A percentile compares a stretch with the other conserved stretches of the same genome.
phyloP scores from a whole-genome alignment of 2,329 filamentous ascomycete species.

The Akanthomyces dipterigenus region DNA sequence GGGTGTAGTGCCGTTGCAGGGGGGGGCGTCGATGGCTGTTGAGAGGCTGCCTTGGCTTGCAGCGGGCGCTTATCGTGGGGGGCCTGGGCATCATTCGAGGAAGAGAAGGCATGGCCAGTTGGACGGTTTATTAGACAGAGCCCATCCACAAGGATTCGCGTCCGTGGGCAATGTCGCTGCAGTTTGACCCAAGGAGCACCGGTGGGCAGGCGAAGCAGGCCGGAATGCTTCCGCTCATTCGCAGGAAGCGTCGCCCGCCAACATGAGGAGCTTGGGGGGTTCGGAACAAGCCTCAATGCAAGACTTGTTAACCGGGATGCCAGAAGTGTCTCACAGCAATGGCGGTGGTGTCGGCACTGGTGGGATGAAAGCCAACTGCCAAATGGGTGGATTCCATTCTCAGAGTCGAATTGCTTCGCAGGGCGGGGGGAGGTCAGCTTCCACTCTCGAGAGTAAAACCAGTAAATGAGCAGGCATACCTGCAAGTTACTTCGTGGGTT shows the following conservation, averaged over 20 bases:
- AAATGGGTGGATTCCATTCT: neutral
- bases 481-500: neutral
- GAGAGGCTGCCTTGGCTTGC: neutral
- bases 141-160: neutral
- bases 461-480: neutral
- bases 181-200: neutral
- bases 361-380: neutral
- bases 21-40: neutral
- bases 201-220: neutral
- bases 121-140: neutral
- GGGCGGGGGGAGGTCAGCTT: slow-evolving; percentile 3
- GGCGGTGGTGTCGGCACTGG: neutral
- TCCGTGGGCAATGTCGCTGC: neutral
- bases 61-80: slow-evolving; percentile 9
- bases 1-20: neutral
- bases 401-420: neutral
- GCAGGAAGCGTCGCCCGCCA: neutral
- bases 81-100: neutral
- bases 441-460: slow-evolving; percentile 6
- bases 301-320: slow-evolving; percentile 1
- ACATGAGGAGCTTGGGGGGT: neutral
- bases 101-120: neutral
- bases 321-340: neutral
- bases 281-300: slow-evolving; percentile 5
- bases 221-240: slow-evolving; percentile 6